phyloP scores from a whole-genome alignment of 2,329 filamentous ascomycete species.

The Samsoniella hepiali region DNA sequence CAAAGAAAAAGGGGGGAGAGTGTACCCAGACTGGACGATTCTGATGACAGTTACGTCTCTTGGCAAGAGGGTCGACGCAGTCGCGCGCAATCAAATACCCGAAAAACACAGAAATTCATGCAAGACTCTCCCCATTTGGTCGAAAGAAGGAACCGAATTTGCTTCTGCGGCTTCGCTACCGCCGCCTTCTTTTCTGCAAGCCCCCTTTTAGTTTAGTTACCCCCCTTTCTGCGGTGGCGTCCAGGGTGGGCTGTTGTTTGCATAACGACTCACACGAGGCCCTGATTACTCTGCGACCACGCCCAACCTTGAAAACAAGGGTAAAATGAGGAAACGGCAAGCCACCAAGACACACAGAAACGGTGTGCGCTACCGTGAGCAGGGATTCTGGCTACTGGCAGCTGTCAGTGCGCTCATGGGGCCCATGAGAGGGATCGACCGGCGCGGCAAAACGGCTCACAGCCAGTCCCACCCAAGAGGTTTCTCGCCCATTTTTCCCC shows the following conservation, averaged over 20 bases:
- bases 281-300: background rate
- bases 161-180: conserved; percentile 12
- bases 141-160: background rate
- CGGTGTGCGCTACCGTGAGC: conserved; percentile 5
- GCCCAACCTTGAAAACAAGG: background rate
- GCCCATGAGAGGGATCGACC: background rate
- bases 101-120: background rate
- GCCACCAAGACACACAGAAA: conserved; percentile 5
- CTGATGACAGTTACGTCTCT: too few relatives aligned
- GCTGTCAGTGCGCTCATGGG: conserved; percentile 5
- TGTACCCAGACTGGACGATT: too few relatives aligned
- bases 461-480: background rate
- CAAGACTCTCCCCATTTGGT: background rate
- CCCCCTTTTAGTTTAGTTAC: background rate
- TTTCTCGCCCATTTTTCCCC: background rate
- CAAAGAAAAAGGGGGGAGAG: too few relatives aligned
- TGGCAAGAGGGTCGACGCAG: background rate
- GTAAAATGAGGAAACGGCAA: conserved; percentile 2
- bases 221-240: conserved; percentile 2
- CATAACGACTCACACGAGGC: background rate
- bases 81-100: background rate
- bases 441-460: conserved; percentile 5
- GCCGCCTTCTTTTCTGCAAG: background rate
- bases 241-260: background rate
- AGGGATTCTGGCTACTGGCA: background rate